phyloP scores from a whole-genome alignment of 2,329 filamentous ascomycete genomes.

The Chaetomium sp. region DNA sequence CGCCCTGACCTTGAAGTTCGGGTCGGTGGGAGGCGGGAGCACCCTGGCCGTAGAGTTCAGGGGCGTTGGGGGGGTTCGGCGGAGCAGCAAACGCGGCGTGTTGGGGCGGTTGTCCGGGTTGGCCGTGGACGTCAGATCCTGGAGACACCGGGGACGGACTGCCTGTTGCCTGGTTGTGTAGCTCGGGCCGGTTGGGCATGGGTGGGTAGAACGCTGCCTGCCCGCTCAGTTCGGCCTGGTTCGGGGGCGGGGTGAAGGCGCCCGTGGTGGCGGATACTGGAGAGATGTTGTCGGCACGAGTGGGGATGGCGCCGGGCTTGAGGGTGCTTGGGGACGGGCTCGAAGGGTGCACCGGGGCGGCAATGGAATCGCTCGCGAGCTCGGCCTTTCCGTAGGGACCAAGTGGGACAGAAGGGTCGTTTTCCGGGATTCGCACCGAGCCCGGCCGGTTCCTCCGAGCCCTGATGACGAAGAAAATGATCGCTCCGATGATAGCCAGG shows the following conservation, averaged over 20 bases:
- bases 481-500: constrained; percentile 27
- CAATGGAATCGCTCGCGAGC: constrained; percentile 14
- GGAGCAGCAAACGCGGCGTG: not conserved
- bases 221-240: constrained; percentile 26
- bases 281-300: constrained; percentile 23
- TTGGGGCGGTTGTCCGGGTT: constrained; percentile 17
- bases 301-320: constrained; percentile 16
- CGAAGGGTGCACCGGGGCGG: constrained; percentile 20
- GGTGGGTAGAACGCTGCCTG: constrained; percentile 9
- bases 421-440: constrained; percentile 5
- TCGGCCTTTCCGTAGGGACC: constrained; percentile 25
- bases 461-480: constrained; percentile 33
- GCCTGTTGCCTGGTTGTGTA: constrained; percentile 17
- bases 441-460: constrained; percentile 22
- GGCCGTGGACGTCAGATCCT: constrained; percentile 9
- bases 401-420: constrained; percentile 12
- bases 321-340: constrained; percentile 28
- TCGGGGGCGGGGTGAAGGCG: constrained; percentile 7
- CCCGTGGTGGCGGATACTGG: constrained; percentile 25
- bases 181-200: constrained; percentile 17
- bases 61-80: constrained; percentile 3
- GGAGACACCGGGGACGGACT: constrained; percentile 14
- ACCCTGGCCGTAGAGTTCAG: constrained; percentile 18
- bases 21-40: constrained; percentile 5
- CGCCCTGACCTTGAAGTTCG: constrained; percentile 15